Percentiles rank a stretch among this genome's conserved stretches.
Evolutionary conservation across 2,329 filamentous ascomycete genomes (phyloP).

Genomic region (Orbilia javanica): DNA sequence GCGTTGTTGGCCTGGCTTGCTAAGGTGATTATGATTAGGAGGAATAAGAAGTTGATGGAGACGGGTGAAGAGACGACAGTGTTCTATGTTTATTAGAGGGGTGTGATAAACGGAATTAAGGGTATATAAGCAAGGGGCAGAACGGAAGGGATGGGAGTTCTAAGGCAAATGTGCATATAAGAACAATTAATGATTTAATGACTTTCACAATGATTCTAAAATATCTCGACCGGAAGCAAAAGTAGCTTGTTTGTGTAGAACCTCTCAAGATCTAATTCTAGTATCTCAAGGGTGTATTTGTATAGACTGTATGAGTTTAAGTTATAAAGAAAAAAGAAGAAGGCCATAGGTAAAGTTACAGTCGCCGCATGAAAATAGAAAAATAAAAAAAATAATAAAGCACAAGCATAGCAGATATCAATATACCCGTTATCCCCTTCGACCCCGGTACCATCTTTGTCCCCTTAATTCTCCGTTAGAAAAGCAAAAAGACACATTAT

Average conservation of each 20-base stretch:
- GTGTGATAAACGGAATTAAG: background rate
- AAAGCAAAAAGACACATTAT: slow-evolving; percentile 17
- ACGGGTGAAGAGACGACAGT: slow-evolving; percentile 26
- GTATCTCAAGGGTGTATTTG: background rate
- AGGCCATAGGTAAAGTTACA: slow-evolving; percentile 42
- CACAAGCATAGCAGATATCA: slow-evolving; percentile 20
- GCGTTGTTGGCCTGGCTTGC: slow-evolving; percentile 67
- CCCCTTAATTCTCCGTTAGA: slow-evolving; percentile 13
- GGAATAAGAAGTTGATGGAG: slow-evolving; percentile 66
- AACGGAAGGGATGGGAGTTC: background rate
- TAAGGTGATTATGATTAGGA: slow-evolving; percentile 65
- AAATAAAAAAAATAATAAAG: slow-evolving; percentile 17
- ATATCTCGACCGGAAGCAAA: background rate
- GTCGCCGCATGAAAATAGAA: slow-evolving; percentile 11
- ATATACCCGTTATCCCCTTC: slow-evolving; percentile 9
- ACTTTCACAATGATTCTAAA: background rate
- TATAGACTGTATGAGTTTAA: slow-evolving; percentile 23
- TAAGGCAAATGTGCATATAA: background rate
- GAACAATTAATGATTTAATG: background rate
- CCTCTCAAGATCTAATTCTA: background rate
- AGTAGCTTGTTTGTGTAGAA: background rate
- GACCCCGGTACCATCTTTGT: slow-evolving; percentile 25
- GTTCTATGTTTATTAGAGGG: slow-evolving; percentile 47
- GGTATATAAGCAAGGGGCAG: background rate
- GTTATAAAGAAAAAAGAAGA: slow-evolving; percentile 9